phyloP scores from a whole-genome alignment of 73 alveolate species.

The Tetrahymena elliotti region DNA sequence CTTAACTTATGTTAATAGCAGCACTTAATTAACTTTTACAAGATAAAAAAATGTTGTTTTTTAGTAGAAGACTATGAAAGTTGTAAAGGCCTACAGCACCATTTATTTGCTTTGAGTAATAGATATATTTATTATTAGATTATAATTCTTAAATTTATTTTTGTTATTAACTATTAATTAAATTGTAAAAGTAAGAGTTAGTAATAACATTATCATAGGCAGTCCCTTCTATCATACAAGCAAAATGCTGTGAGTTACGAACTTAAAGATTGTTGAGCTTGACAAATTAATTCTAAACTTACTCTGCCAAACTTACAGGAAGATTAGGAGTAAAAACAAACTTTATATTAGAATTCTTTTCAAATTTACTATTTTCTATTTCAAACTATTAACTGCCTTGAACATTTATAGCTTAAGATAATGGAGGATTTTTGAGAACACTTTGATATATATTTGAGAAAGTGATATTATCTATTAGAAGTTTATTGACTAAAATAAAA shows the following conservation, averaged over 20 bases:
- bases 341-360: not conserved
- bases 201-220: not conserved
- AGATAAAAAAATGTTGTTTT: not conserved
- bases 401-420: not conserved
- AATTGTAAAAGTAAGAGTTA: not conserved
- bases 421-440: not conserved
- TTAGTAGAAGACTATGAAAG: not conserved
- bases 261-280: not conserved
- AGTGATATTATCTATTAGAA: not conserved
- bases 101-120: not conserved
- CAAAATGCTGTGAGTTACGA: not conserved
- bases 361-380: not conserved
- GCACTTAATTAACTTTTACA: not conserved
- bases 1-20: not conserved
- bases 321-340: not conserved
- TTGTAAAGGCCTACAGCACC: not conserved
- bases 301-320: not conserved
- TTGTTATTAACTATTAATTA: not conserved
- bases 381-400: not conserved
- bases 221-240: not conserved
- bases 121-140: not conserved
- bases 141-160: not conserved
- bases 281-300: not conserved
- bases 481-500: not conserved
- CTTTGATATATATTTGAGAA: not conserved